phyloP scores from a whole-genome alignment of 768 basidiomycete genomes.

The Termitomyces sp. region DNA sequence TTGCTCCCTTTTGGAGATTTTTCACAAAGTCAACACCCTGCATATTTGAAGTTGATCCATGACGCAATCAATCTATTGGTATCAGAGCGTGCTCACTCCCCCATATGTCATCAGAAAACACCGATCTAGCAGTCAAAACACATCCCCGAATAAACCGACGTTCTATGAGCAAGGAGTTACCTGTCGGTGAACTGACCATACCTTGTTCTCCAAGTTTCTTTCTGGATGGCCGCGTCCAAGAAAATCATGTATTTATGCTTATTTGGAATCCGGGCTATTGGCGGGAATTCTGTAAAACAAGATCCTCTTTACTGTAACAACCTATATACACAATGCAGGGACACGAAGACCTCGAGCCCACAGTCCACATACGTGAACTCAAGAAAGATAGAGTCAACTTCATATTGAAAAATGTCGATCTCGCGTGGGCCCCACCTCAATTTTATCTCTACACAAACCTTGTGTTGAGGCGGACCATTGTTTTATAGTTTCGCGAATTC shows the following conservation, averaged over 20 bases:
- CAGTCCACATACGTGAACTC: conserved; percentile 78
- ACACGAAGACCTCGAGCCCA: conserved; percentile 51
- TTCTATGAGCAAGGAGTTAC: not conserved
- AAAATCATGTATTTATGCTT: not conserved
- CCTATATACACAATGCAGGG: conserved; percentile 26
- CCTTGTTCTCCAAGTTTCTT: not conserved
- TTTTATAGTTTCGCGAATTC: conserved; percentile 83
- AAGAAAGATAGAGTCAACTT: conserved; percentile 87
- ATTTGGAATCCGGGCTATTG: not conserved
- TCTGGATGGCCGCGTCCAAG: not conserved
- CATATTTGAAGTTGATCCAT: not conserved
- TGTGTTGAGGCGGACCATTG: conserved; percentile 7
- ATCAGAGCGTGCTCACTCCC: no score
- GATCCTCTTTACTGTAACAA: not conserved
- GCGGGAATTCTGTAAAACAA: not conserved
- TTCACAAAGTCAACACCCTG: not conserved
- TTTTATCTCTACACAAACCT: not conserved
- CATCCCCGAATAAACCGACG: not conserved
- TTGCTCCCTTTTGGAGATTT: not conserved
- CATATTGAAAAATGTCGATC: conserved; percentile 91
- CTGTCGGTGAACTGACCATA: not conserved
- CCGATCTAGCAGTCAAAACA: not conserved
- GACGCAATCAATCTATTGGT: not conserved
- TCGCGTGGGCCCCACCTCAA: conserved; percentile 58
- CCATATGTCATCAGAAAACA: not conserved